These are phyloP conservation scores for Pachysandra terminalis DNA, from an alignment of 164 flowering plant species.

Conservation along the genomic window DNA sequence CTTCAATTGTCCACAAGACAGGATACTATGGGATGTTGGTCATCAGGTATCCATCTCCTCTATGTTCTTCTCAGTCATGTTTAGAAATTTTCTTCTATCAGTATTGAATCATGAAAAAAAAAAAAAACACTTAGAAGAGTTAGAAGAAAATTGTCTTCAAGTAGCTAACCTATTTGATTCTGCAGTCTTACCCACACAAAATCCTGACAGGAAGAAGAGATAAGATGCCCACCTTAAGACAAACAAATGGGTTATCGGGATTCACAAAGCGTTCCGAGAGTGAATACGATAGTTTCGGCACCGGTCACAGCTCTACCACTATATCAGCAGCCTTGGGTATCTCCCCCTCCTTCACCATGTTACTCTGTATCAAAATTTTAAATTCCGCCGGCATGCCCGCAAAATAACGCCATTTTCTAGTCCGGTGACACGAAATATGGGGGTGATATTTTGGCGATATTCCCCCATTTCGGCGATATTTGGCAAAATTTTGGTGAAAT, in stretches of 20 bases:
- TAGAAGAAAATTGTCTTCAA: constrained; percentile 3
- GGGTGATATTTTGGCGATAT: no score
- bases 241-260: constrained; percentile 87
- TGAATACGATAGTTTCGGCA: constrained; percentile 84
- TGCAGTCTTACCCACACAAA: constrained; percentile 92
- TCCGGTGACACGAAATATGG: no score
- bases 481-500: no score
- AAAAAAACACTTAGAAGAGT: not conserved
- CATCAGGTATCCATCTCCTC: constrained; percentile 63
- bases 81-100: no score
- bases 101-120: no score
- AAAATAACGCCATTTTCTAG: no score
- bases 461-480: no score
- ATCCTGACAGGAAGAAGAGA: constrained; percentile 90
- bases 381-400: no score
- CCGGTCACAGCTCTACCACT: constrained; percentile 95
- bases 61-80: not conserved
- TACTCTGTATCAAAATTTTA: no score
- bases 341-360: constrained; percentile 3
- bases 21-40: constrained; percentile 92
- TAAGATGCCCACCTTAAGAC: constrained; percentile 80
- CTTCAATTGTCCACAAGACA: constrained; percentile 81
- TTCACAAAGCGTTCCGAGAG: constrained; percentile 93
- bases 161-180: constrained; percentile 7
- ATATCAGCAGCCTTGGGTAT: constrained; percentile 94